Evolutionary conservation across 495 filamentous ascomycete genomes (phyloP), one percentile per base, ranked within the genome.

Genomic region (Aspergillus conjunctus): DNA sequence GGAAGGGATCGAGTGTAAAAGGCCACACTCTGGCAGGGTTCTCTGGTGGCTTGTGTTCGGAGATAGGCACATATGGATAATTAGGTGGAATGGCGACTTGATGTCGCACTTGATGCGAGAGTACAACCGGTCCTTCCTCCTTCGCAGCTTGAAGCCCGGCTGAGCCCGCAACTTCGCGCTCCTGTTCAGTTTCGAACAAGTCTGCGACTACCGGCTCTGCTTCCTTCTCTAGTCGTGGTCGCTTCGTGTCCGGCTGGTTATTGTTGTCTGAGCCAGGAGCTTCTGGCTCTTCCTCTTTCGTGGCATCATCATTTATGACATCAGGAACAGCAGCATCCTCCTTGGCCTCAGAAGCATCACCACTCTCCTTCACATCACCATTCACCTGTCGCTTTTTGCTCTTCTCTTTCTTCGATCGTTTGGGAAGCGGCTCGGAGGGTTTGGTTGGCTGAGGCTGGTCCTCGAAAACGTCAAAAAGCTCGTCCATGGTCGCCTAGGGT

Each of bases 81-180:
- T 93, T 89, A 4, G 92, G 91, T 1, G 94, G 94, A 33, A 97
- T 82, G 26, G 94, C 91, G 60, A 97, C 94, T 75, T 98, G 93
- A 83, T 98, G 94, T 70, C 95, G 91, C 63, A 98, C 93, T 78
- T 98, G 96, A 77, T 98, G 95, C 15, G 90, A 92, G 21, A 98
- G 76, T 22, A 93, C 85, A 48, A 98, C 85, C 17, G 90, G 85
- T 14, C 76, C 71, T 7, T 80, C 72, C 60, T 89, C 88, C 58
- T 87, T 78, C n/a, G 81, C 74, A 11, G 81, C 76, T 64, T 92
- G 89, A 34, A 97, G 84, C n/a, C 92, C 93, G 55, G 87, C 86
- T 7, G 90, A 88, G 5, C 86, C 89, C 33, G 87, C 88, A 31
- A 97, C 84, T 71, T 98, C 91, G 76, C 91, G 80, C 44, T 93